Percentiles rank a stretch among this genome's conserved stretches.
phyloP scores from a whole-genome alignment of 1,284 basidiomycete genomes.

The Coniferiporia weirii region DNA sequence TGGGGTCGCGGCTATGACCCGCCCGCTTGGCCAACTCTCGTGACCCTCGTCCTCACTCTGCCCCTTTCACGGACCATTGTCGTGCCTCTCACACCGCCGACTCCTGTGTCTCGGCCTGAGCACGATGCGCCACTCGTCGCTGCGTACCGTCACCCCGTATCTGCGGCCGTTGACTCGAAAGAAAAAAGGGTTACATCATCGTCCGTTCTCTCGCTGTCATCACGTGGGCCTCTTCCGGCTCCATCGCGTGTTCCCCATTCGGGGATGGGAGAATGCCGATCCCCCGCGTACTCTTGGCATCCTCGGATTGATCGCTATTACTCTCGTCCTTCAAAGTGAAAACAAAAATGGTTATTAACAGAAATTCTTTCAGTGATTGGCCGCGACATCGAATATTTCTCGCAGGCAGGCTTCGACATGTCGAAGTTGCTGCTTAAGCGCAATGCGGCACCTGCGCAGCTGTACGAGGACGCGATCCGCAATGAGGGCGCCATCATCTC shows the following conservation, averaged over 20 bases:
- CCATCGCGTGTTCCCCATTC: no score
- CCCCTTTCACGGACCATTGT: not conserved
- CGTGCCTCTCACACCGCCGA: not conserved
- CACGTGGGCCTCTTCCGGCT: no score
- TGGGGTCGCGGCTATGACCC: not conserved
- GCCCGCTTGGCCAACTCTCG: not conserved
- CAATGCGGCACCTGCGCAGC: conserved; percentile 90
- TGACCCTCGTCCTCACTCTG: not conserved
- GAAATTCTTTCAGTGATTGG: conserved; percentile 61
- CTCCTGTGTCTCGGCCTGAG: not conserved
- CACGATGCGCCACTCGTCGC: no score
- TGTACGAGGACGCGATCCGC: conserved; percentile 98
- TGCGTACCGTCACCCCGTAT: no score
- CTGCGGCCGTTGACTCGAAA: no score
- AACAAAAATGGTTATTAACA: not conserved
- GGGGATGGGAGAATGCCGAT: no score
- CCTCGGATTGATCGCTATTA: no score
- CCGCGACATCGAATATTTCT: conserved; percentile 95
- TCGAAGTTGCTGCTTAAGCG: conserved; percentile 84
- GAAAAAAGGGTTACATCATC: no score
- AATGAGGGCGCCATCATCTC: conserved; percentile 99
- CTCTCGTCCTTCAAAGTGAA: no score
- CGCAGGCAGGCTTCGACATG: conserved; percentile 99
- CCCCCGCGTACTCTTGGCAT: no score
- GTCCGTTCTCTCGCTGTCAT: no score